phyloP scores from a whole-genome alignment of 352 stramenopile genomes.

The Blastocystis sp. region DNA sequence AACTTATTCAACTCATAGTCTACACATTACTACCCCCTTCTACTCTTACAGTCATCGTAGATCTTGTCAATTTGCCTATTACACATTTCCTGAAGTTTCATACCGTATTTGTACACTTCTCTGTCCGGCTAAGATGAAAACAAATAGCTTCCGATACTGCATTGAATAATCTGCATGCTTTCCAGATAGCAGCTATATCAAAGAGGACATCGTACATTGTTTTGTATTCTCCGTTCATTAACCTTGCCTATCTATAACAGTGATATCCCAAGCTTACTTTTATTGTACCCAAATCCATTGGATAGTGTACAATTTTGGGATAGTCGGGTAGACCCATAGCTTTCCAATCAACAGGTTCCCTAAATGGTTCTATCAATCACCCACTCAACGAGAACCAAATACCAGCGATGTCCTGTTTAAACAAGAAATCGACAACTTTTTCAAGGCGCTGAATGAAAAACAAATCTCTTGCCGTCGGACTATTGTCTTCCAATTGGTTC shows the following conservation, averaged over 20 bases:
- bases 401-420: background rate
- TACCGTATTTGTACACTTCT: background rate
- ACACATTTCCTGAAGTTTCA: background rate
- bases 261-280: background rate
- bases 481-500: too few species aligned
- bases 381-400: background rate
- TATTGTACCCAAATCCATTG: slow-evolving; percentile 43
- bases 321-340: background rate
- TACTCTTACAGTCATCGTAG: background rate
- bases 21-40: background rate
- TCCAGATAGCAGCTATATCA: slow-evolving; percentile 26
- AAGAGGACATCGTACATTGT: slow-evolving; percentile 2
- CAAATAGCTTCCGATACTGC: background rate
- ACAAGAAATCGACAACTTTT: background rate
- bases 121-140: background rate
- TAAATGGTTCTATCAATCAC: background rate
- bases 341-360: slow-evolving; percentile 11
- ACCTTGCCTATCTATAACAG: background rate
- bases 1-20: slow-evolving; percentile 8
- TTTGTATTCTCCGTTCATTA: background rate
- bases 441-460: background rate
- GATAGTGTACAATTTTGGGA: slow-evolving; percentile 9
- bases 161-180: slow-evolving; percentile 7
- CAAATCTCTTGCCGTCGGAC: background rate
- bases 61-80: background rate